A percentile compares a stretch with the other conserved stretches of the same genome.
These are phyloP conservation scores for Clausena lansium DNA, from an alignment of 345 rosid genomes.

Conservation along the genomic window DNA sequence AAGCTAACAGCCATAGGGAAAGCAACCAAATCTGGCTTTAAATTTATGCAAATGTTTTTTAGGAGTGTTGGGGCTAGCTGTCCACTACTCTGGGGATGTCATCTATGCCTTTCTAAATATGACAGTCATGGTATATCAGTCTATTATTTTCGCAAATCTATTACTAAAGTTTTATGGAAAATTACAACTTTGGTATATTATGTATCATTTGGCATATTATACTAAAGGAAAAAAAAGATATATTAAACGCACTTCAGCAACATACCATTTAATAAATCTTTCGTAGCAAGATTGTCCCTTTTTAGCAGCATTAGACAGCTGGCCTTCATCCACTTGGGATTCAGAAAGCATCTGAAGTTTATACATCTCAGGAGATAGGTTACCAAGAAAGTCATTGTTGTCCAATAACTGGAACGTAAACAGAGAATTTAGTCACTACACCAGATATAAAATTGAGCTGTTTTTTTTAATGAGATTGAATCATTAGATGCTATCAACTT, in stretches of 20 bases:
- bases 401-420: conserved; percentile 44
- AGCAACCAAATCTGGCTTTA: too few relatives aligned
- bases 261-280: conserved; percentile 26
- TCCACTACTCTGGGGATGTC: too few relatives aligned
- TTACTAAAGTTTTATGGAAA: too few relatives aligned
- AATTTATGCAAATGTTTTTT: too few relatives aligned
- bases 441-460: not conserved
- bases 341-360: conserved; percentile 40
- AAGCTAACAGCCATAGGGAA: too few relatives aligned
- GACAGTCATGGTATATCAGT: too few relatives aligned
- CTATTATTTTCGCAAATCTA: too few relatives aligned
- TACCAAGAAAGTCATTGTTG: conserved; percentile 48
- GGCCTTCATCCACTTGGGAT: conserved; percentile 45
- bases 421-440: conserved; percentile 6
- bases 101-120: too few relatives aligned
- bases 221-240: too few relatives aligned
- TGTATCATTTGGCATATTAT: too few relatives aligned
- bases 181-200: too few relatives aligned
- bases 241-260: not conserved
- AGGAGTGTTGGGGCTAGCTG: too few relatives aligned
- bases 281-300: conserved; percentile 24
- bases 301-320: conserved; percentile 26
- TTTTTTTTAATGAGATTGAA: not conserved
- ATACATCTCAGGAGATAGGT: conserved; percentile 39
- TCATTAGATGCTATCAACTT: conserved; percentile 14